Conservation (phyloP, 495 filamentous ascomycete species). For the Xylaria scruposa region DNA sequence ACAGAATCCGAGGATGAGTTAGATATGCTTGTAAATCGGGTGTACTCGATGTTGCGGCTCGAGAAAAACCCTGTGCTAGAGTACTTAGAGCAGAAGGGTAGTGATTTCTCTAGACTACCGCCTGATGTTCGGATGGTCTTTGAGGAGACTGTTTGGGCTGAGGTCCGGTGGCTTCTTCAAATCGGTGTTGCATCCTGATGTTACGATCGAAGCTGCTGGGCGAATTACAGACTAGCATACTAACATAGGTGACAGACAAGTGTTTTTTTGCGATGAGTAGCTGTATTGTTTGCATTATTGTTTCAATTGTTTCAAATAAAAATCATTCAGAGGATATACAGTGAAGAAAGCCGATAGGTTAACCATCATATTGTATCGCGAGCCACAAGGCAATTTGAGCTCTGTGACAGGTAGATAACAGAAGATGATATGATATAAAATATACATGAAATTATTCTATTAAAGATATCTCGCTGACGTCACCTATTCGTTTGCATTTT, state of each 20-base stretch:
- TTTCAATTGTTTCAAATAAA: neutral
- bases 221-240: neutral
- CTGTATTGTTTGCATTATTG: neutral
- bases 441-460: neutral
- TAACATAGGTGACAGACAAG: neutral
- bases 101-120: neutral
- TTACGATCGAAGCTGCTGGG: neutral
- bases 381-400: too few relatives aligned
- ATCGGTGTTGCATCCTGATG: neutral
- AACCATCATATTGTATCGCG: too few relatives aligned
- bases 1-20: neutral
- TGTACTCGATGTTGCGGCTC: slow-evolving; percentile 3
- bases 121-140: neutral
- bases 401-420: too few relatives aligned
- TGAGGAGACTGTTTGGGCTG: neutral
- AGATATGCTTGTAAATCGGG: neutral
- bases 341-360: too few relatives aligned
- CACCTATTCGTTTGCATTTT: neutral
- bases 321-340: neutral
- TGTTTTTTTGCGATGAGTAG: neutral
- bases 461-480: neutral
- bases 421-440: too few relatives aligned
- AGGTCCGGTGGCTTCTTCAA: neutral
- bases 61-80: neutral
- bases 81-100: neutral